Conservation (phyloP, 495 filamentous ascomycete species). For the Letharia lupina region DNA sequence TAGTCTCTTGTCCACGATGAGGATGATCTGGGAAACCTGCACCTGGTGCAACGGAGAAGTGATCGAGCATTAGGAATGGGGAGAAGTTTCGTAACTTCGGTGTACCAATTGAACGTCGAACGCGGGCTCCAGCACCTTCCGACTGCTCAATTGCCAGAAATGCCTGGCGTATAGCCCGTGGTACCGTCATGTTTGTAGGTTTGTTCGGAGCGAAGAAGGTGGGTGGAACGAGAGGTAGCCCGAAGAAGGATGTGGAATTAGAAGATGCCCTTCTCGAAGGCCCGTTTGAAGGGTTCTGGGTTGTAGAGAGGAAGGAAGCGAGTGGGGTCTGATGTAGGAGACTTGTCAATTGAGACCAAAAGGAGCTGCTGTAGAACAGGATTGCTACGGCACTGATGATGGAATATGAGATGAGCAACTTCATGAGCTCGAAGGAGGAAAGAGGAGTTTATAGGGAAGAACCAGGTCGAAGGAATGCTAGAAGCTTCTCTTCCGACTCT, state of each 20-base stretch:
- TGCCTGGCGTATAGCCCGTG: conserved; percentile 68
- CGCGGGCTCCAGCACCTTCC: conserved; percentile 82
- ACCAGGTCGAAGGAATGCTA: neutral
- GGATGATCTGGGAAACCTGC: conserved; percentile 88
- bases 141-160: conserved; percentile 80
- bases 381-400: conserved; percentile 38
- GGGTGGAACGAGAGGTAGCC: conserved; percentile 19
- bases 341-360: conserved; percentile 6
- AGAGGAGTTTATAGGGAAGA: conserved; percentile 31
- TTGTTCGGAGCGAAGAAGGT: conserved; percentile 26
- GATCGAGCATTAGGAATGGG: conserved; percentile 96
- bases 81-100: conserved; percentile 75
- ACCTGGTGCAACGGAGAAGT: conserved; percentile 72
- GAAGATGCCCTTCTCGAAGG: conserved; percentile 28
- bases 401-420: conserved; percentile 34
- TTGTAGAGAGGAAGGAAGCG: neutral
- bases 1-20: conserved; percentile 71
- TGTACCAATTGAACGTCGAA: conserved; percentile 83
- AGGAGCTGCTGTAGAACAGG: conserved; percentile 23
- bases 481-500: conserved; percentile 14
- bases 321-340: conserved; percentile 6
- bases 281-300: conserved; percentile 8
- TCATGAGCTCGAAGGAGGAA: conserved; percentile 31
- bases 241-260: conserved; percentile 23
- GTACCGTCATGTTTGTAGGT: conserved; percentile 51